These are phyloP conservation scores for Drosera capensis DNA, from an alignment of 148 eudicot genomes.

Conservation along the genomic window DNA sequence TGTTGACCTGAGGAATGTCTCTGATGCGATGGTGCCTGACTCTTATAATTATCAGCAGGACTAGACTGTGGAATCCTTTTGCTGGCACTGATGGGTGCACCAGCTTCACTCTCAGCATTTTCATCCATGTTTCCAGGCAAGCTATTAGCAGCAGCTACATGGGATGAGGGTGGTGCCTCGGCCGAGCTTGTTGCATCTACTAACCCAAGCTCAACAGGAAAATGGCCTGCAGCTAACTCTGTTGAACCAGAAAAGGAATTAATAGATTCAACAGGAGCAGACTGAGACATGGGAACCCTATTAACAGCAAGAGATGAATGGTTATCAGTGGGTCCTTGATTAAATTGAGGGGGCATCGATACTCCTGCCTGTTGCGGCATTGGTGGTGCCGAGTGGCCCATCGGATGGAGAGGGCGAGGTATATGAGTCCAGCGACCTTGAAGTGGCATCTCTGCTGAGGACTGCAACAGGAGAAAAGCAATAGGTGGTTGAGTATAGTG, in stretches of 20 bases:
- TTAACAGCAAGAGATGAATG: slow-evolving; percentile 31
- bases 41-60: slow-evolving; percentile 17
- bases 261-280: slow-evolving; percentile 21
- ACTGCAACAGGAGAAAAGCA: slow-evolving; percentile 21
- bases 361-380: slow-evolving; percentile 44
- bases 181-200: slow-evolving; percentile 22
- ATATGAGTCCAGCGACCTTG: slow-evolving; percentile 76
- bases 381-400: slow-evolving; percentile 47
- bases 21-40: slow-evolving; percentile 26
- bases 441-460: slow-evolving; percentile 50
- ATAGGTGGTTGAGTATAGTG: too few species aligned
- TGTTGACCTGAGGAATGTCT: slow-evolving; percentile 29
- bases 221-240: slow-evolving; percentile 21
- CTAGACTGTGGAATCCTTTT: slow-evolving; percentile 17
- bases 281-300: slow-evolving; percentile 37
- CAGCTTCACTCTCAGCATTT: slow-evolving; percentile 17
- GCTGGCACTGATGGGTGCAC: slow-evolving; percentile 14
- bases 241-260: slow-evolving; percentile 19
- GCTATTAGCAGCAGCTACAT: slow-evolving; percentile 15
- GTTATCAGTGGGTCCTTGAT: slow-evolving; percentile 24
- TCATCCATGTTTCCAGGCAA: slow-evolving; percentile 14
- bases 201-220: slow-evolving; percentile 31
- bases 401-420: slow-evolving; percentile 41
- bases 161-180: slow-evolving; percentile 13
- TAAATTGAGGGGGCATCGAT: slow-evolving; percentile 32